Percentiles rank a stretch among this genome's conserved stretches.
Evolutionary conservation across 345 rosid species (phyloP).

Genomic region (Euphorbia lathyris): DNA sequence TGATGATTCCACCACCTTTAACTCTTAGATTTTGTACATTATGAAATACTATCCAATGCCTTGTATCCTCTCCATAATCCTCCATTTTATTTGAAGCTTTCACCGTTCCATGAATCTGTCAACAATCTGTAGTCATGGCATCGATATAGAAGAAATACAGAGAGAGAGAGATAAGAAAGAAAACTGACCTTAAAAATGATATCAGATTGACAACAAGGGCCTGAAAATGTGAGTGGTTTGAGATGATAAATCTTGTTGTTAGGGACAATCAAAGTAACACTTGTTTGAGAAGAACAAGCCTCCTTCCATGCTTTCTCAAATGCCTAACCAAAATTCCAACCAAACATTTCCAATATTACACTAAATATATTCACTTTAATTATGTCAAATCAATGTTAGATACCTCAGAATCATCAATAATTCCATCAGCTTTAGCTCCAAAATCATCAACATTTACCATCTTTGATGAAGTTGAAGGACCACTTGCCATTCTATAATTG

Average conservation of each 20-base stretch:
- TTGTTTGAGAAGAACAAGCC: conserved; percentile 17
- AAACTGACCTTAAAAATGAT: conserved; percentile 54
- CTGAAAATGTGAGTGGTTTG: conserved; percentile 63
- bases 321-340: conserved; percentile 33
- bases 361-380: background rate
- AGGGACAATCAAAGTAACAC: conserved; percentile 45
- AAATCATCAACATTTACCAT: conserved; percentile 35
- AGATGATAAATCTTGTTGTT: conserved; percentile 46
- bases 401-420: conserved; percentile 34
- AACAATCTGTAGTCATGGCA: too few relatives aligned
- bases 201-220: conserved; percentile 72
- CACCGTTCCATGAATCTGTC: conserved; percentile 74
- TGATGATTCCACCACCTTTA: conserved; percentile 80
- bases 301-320: conserved; percentile 29
- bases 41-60: conserved; percentile 58
- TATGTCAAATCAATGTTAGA: background rate
- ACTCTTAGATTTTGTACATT: conserved; percentile 51
- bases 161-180: too few relatives aligned
- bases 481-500: too few relatives aligned
- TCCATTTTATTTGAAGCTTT: conserved; percentile 49
- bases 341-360: background rate
- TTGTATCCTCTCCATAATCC: conserved; percentile 45
- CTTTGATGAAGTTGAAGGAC: conserved; percentile 22
- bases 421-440: conserved; percentile 40
- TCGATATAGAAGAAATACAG: too few relatives aligned